Evolutionary conservation across 1,284 basidiomycete species (phyloP), one percentile per base, ranked within the genome.

Genomic region (Quambalaria eucalypti): DNA sequence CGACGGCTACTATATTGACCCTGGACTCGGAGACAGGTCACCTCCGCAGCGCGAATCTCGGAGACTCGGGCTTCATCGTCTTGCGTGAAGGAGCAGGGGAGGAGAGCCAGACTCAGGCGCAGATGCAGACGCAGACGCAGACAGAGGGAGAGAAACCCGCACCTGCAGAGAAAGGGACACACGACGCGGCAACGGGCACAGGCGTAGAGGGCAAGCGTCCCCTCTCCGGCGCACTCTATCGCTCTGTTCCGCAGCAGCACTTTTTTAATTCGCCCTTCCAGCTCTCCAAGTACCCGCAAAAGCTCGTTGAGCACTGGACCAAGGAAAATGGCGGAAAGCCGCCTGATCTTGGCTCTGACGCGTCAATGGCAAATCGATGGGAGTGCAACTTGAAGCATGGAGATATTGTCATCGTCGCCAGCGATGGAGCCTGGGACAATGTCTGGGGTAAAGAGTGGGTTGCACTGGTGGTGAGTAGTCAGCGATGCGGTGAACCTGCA

Each of bases 401-500:
- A 47, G 66, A 74, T 29, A 62, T 72, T 51, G 61, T 77, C 53
- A 51, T 78, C 26, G 58, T 74, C 25, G 70, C 88, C 83, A 91
- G 89, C 21, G 89, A 92, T 68, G 89, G 89, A 1, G 78, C 90
- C 47, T 84, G 86, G 31, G 90, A 92, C 73, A 92, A 92, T 68
- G 86, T 91, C 25, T 88, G 80, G 48, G 46, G 46, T 19, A 65
- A 65, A 21, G 42, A 46, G 23, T 44, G 29, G 14, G 42, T 25
- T n/a, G 38, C 6, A 28, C 21, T 28, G 38, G 46, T 10, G 29
- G 48, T 31, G 50, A 38, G 31, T 47, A 16, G 39, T 19, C 2
- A 16, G 19, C 23, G 38, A 9, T n/a, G n/a, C n/a, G n/a, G n/a
- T n/a, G n/a, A n/a, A n/a, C n/a, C n/a, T n/a, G n/a, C n/a, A n/a